phyloP scores from a whole-genome alignment of 441 rosid species.

The Cnidoscolus chayamansa region DNA sequence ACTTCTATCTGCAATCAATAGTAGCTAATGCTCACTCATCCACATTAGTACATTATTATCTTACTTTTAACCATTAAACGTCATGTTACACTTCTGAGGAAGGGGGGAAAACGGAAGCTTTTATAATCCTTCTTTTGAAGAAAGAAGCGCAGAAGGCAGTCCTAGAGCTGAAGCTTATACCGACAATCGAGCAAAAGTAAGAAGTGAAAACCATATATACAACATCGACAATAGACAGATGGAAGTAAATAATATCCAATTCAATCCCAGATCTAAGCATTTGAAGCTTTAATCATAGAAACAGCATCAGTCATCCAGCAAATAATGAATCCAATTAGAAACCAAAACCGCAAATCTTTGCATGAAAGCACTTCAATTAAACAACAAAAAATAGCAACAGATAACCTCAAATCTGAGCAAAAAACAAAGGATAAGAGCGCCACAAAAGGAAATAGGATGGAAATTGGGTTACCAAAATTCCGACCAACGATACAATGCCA shows the following conservation, averaged over 20 bases:
- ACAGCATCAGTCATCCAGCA: not conserved
- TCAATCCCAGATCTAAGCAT: slow-evolving; percentile 21
- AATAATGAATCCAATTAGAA: not conserved
- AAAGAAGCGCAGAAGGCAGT: not conserved
- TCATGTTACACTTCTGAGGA: not conserved
- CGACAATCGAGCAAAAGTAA: not conserved
- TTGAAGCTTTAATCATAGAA: slow-evolving; percentile 7
- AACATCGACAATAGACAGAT: not conserved
- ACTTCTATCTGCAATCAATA: not conserved
- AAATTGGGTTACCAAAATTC: slow-evolving; percentile 70
- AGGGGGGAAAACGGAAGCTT: not conserved
- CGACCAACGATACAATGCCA: slow-evolving; percentile 99
- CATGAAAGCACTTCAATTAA: slow-evolving; percentile 8
- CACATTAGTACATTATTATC: not conserved
- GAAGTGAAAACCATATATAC: not conserved
- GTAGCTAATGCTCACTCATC: not conserved
- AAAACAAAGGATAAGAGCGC: not conserved
- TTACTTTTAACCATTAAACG: not conserved
- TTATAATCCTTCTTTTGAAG: not conserved
- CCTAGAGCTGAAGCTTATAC: not conserved
- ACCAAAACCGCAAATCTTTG: not conserved
- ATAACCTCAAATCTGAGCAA: slow-evolving; percentile 18
- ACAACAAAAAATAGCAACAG: not conserved
- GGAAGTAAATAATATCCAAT: slow-evolving; percentile 6
- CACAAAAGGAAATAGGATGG: slow-evolving; percentile 2